Evolutionary conservation across 1,139 yeast genomes (phyloP), one percentile per base, ranked within the genome.

Genomic region (Arxiozyma heterogenica): DNA sequence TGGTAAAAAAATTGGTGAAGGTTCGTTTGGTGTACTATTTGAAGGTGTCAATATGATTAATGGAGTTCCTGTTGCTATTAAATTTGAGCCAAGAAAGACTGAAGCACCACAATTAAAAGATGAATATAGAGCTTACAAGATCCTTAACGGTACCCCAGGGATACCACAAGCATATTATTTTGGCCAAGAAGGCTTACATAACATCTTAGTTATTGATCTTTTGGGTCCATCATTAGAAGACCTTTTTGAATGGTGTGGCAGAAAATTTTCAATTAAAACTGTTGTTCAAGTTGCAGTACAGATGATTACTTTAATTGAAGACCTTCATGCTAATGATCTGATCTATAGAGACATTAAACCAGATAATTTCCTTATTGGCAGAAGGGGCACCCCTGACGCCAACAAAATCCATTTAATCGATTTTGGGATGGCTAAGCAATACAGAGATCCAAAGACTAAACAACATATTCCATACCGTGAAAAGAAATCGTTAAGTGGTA

Each of bases 401-500:
- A 84, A 86, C 66, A 82, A 89, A 71, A 96, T 93, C 57, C 90
- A 93, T 71, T 93, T 93, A 50, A 91, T 93, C 71, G 98, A 93
- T 75, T 93, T 93, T 71, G 98, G 98, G 41, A 82, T 90, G 71
- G 98, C 98, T 57, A 93, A 93, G 70, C 89, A 90, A 72, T 93
- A 83, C 71, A 79, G 98, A 66, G 98, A 93, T 71, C 96, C 97
- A 60, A 82, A 95, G 73, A 87, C 97, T 44, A 95, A 91, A 71
- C 79, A 88, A 68, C 98, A 93, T 70, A 93, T 93, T 58, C 97
- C 98, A 21, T 93, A 93, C 71, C 81, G 97, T 64, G 98, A 93
- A 73, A 89, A 90, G 73, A 93, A 93, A 73, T 91, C 93, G 65
- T 80, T 93, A 65, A 91, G 98, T 34, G 98, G 98, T 62, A 93